These are phyloP conservation scores for Rhipidocladum racemiflorum DNA, from an alignment of 176 grass and related monocot genomes.

Conservation along the genomic window DNA sequence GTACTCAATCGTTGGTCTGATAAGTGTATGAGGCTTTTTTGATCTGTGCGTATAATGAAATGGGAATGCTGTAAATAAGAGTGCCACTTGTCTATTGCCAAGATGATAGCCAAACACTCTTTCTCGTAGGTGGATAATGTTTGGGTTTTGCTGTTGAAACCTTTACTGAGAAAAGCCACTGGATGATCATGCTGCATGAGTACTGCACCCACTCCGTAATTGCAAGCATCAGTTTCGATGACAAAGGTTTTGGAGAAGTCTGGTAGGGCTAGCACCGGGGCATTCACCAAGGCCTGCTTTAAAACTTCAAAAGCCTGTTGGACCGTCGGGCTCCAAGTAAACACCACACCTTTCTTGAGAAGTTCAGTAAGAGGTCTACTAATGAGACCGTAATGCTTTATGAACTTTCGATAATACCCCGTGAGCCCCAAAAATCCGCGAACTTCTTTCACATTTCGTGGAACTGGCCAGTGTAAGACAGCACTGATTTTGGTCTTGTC, in stretches of 20 bases:
- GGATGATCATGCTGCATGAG: background rate
- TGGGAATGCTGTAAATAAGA: background rate
- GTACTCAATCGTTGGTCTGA: background rate
- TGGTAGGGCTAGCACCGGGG: background rate
- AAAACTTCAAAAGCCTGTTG: background rate
- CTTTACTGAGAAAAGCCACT: background rate
- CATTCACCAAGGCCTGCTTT: background rate
- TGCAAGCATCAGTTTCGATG: background rate
- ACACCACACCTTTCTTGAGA: background rate
- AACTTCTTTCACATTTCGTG: fast-evolving
- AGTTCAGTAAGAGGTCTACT: too few relatives aligned
- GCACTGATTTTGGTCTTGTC: fast-evolving
- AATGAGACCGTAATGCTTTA: too few relatives aligned
- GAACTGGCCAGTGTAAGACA: background rate
- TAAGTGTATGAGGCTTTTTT: background rate
- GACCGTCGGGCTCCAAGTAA: background rate
- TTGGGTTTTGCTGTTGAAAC: background rate
- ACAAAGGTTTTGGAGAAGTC: background rate
- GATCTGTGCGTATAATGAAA: background rate
- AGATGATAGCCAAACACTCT: background rate
- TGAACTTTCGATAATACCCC: background rate
- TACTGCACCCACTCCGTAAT: background rate
- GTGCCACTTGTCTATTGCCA: background rate
- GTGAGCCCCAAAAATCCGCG: background rate
- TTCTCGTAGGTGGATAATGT: too few relatives aligned